These are phyloP conservation scores for Penicillium sp. DNA, from an alignment of 2,329 filamentous ascomycete species.

Conservation along the genomic window DNA sequence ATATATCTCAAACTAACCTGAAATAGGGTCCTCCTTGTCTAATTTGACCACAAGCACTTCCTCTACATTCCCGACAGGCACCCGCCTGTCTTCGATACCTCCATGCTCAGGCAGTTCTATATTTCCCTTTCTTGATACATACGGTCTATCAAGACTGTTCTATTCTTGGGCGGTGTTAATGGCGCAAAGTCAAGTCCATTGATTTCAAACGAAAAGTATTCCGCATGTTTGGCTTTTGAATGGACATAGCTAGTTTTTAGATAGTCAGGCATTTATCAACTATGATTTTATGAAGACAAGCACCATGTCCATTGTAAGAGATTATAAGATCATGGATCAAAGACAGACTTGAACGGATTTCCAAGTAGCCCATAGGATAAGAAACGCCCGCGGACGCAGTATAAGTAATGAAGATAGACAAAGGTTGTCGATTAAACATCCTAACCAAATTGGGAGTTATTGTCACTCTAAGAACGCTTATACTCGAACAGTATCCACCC, in stretches of 20 bases:
- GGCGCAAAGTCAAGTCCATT: conserved; percentile 24
- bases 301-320: not conserved
- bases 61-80: conserved; percentile 14
- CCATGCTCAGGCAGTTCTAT: conserved; percentile 18
- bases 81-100: conserved; percentile 24
- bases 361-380: not conserved
- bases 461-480: conserved; percentile 8
- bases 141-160: conserved; percentile 18
- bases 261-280: conserved; percentile 20
- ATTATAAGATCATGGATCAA: not conserved
- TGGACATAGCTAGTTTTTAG: conserved; percentile 20
- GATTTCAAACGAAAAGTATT: conserved; percentile 26
- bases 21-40: conserved; percentile 24
- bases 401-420: not conserved
- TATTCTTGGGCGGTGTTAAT: conserved; percentile 24
- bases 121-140: conserved; percentile 18
- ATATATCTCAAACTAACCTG: not conserved
- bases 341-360: not conserved
- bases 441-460: conserved; percentile 1
- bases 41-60: conserved; percentile 14
- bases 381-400: not conserved
- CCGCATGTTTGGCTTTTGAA: conserved; percentile 17
- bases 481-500: conserved; percentile 4
- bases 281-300: conserved; percentile 15
- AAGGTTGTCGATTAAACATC: conserved; percentile 10